Evolutionary conservation across 2,329 filamentous ascomycete genomes (phyloP).

Genomic region (Neonectria punicea): DNA sequence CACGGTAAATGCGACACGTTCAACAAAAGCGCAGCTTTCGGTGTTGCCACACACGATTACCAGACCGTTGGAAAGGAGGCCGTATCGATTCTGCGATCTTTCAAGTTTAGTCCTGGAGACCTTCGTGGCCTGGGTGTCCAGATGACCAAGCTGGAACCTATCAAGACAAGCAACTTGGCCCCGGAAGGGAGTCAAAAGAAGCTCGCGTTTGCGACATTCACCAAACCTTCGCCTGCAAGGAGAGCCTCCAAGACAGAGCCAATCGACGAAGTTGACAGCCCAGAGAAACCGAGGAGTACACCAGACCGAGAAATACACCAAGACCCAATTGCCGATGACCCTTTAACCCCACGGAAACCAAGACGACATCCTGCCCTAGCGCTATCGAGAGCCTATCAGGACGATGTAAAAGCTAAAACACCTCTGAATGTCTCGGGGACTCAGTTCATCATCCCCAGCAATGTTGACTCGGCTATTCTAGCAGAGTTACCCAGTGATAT

Average conservation of each 20-base stretch:
- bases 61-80: slow-evolving; percentile 82
- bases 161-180: slow-evolving; percentile 69
- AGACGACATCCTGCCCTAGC: slow-evolving; percentile 65
- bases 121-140: slow-evolving; percentile 92
- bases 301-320: slow-evolving; percentile 46
- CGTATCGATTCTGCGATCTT: slow-evolving; percentile 82
- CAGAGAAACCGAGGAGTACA: slow-evolving; percentile 46
- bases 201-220: slow-evolving; percentile 74
- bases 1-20: slow-evolving; percentile 96
- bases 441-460: slow-evolving; percentile 89
- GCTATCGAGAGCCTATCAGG: slow-evolving; percentile 59
- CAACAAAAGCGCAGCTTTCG: slow-evolving; percentile 87
- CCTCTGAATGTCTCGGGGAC: slow-evolving; percentile 85
- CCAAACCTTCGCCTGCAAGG: slow-evolving; percentile 51
- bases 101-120: slow-evolving; percentile 88
- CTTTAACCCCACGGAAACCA: slow-evolving; percentile 62
- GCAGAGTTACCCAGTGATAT: slow-evolving; percentile 88
- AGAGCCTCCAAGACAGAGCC: slow-evolving; percentile 55
- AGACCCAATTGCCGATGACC: slow-evolving; percentile 68
- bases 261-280: slow-evolving; percentile 61
- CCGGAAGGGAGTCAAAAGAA: slow-evolving; percentile 81
- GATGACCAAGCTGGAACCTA: slow-evolving; percentile 88
- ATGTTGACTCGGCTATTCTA: slow-evolving; percentile 83
- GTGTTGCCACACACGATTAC: slow-evolving; percentile 82
- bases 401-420: slow-evolving; percentile 67